Evolutionary conservation across 2,329 filamentous ascomycete species (phyloP), one percentile per base, ranked within the genome.

Genomic region (Graphiopsis chlorocephala): DNA sequence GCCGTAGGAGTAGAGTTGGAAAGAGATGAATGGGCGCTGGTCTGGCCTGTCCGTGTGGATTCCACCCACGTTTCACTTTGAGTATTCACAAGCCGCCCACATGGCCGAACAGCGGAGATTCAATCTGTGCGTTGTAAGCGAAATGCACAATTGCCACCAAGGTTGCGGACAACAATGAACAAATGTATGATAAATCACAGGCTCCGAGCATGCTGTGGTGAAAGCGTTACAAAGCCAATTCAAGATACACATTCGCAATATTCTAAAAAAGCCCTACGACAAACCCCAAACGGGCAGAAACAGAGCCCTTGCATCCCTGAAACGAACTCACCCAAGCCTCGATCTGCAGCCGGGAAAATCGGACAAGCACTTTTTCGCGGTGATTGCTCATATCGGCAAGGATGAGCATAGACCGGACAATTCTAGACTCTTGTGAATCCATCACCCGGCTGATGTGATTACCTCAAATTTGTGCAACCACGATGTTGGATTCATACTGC

Each of bases 21-120:
- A 50, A 48, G 47, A 61, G 47, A 61, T 61, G 59, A 61, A 42
- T 17, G 8, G 59, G 59, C 28, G 59, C 20, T 20, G 31, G 59
- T 29, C 45, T 61, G 20, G 29, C 59, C 47, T 26, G 59, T 52
- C 2, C 53, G 31, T 56, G 31, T 38, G 31, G 53, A 38, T 47
- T 47, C 56, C 56, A 31, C 42, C 25, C 56, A 29, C 31, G 59
- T 61, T 61, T 53, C 47, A 61, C 20, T 15, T 61, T 52, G 23
- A 61, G 45, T 28, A 60, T 60, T 35, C 3, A 1, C 28, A 55
- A 10, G 50, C 50, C 28, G 50, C 48, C 48, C 48, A 52, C 25
- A 52, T 52, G 23, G 48, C 20, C 5, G 38, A 45, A 45, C n/a
- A 20, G 38, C 38, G 38, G 38, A 45, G n/a, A 20, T 20, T 8